A percentile compares a stretch with the other conserved stretches of the same genome.
phyloP scores from a whole-genome alignment of 2,329 filamentous ascomycete species.

The Biscogniauxia marginata region DNA sequence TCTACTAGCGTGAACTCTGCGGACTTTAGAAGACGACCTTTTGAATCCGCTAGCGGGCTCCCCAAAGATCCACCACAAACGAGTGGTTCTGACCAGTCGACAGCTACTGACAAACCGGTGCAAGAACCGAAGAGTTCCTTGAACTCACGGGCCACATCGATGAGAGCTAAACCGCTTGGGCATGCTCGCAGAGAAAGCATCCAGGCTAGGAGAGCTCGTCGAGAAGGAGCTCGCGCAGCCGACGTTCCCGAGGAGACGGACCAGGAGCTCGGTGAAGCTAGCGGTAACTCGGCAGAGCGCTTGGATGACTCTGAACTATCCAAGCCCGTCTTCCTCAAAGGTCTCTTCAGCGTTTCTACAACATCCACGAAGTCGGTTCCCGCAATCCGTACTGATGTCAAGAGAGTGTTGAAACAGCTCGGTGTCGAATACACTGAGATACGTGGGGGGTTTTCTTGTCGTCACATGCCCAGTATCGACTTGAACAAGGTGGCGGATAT shows the following conservation, averaged over 20 bases:
- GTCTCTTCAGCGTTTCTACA: slow-evolving; percentile 94
- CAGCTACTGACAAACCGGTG: slow-evolving; percentile 50
- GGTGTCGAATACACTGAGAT: slow-evolving; percentile 92
- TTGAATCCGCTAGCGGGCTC: slow-evolving; percentile 41
- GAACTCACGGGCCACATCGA: slow-evolving; percentile 60
- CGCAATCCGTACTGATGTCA: slow-evolving; percentile 85
- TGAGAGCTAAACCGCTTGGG: slow-evolving; percentile 81
- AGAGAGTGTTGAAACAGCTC: slow-evolving; percentile 81
- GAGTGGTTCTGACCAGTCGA: slow-evolving; percentile 77
- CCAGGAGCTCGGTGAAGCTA: slow-evolving; percentile 66
- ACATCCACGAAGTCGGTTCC: slow-evolving; percentile 88
- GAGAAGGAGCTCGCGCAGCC: slow-evolving; percentile 70
- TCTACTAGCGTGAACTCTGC: slow-evolving; percentile 92
- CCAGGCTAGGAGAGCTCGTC: slow-evolving; percentile 74
- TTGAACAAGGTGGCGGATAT: slow-evolving; percentile 69
- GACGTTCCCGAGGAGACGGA: slow-evolving; percentile 92
- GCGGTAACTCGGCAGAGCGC: slow-evolving; percentile 59
- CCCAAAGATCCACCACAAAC: slow-evolving; percentile 68
- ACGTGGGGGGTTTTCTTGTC: slow-evolving; percentile 87
- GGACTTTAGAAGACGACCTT: slow-evolving; percentile 68
- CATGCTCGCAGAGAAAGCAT: slow-evolving; percentile 91
- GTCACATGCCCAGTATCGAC: slow-evolving; percentile 86
- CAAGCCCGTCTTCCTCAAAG: slow-evolving; percentile 94
- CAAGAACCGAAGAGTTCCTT: slow-evolving; percentile 51
- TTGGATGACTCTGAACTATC: slow-evolving; percentile 72